These are phyloP conservation scores for Ganoderma resinaceum DNA, from an alignment of 1,284 basidiomycete species.

Conservation along the genomic window DNA sequence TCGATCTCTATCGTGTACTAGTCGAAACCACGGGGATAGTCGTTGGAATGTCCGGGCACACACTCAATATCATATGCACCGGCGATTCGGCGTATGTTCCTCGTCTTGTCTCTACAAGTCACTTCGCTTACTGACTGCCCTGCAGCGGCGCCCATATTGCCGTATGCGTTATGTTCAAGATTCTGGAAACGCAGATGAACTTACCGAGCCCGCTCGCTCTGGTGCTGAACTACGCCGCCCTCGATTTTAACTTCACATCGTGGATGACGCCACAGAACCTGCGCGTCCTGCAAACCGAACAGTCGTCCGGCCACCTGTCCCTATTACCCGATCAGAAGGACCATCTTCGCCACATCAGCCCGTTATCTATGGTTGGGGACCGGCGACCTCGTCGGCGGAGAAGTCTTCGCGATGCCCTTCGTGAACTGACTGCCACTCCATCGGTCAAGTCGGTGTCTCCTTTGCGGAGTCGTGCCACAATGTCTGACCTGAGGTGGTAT, in stretches of 20 bases:
- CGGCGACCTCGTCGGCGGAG: slow-evolving; percentile 47
- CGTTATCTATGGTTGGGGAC: slow-evolving; percentile 88
- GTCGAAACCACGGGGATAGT: slow-evolving; percentile 81
- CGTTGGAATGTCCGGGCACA: slow-evolving; percentile 86
- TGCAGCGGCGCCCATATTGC: slow-evolving; percentile 86
- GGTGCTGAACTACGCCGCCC: slow-evolving; percentile 81
- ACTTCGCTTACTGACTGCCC: slow-evolving; percentile 12
- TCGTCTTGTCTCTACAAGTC: slow-evolving; percentile 12
- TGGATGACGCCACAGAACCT: slow-evolving; percentile 96
- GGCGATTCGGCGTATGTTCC: slow-evolving; percentile 91
- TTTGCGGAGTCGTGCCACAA: slow-evolving; percentile 29
- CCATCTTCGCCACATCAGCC: slow-evolving; percentile 86
- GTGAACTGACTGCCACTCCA: slow-evolving; percentile 34
- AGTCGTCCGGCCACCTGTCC: slow-evolving; percentile 76
- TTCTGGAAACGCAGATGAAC: slow-evolving; percentile 72
- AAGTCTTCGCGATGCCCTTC: slow-evolving; percentile 62
- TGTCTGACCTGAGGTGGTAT: slow-evolving; percentile 16
- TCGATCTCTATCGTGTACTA: slow-evolving; percentile 87
- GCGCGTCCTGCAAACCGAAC: slow-evolving; percentile 81
- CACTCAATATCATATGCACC: slow-evolving; percentile 78
- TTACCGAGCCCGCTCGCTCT: slow-evolving; percentile 78
- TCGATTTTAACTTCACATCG: slow-evolving; percentile 97
- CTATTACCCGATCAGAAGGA: slow-evolving; percentile 86
- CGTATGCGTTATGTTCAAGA: slow-evolving; percentile 83
- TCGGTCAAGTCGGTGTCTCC: slow-evolving; percentile 31